Evolutionary conservation across 139 green algal species (phyloP).

Genomic region (Astrephomene gubernaculifera): DNA sequence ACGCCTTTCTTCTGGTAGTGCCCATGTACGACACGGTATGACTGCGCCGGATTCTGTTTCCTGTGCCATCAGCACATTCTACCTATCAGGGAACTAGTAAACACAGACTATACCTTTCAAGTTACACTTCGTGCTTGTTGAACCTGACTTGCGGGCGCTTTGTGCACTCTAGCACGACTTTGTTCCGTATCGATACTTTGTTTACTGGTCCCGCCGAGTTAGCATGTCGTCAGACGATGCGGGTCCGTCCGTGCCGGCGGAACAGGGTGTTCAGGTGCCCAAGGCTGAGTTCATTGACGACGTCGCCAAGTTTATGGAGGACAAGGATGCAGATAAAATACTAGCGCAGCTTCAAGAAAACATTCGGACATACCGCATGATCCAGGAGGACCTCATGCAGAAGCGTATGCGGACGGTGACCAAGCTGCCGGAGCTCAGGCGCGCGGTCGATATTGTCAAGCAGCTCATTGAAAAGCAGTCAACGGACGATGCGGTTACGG

Average conservation of each 20-base stretch:
- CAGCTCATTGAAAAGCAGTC: constrained; percentile 48
- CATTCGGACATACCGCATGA: constrained; percentile 52
- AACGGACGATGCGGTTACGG: constrained; percentile 15
- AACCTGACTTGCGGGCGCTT: too few species aligned
- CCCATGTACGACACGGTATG: too few species aligned
- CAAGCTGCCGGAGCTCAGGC: constrained; percentile 72
- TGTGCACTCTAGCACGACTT: too few species aligned
- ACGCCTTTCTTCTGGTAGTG: too few species aligned
- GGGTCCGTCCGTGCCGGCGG: background rate
- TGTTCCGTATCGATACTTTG: background rate
- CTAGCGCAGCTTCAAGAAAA: constrained; percentile 61
- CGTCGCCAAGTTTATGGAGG: constrained; percentile 58
- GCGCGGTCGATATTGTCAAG: constrained; percentile 70
- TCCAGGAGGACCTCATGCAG: constrained; percentile 66
- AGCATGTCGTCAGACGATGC: background rate
- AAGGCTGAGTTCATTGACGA: constrained; percentile 73
- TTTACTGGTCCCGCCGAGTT: background rate
- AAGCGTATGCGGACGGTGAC: constrained; percentile 53
- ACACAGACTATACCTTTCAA: too few species aligned
- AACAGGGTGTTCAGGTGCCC: constrained; percentile 17
- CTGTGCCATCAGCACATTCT: too few species aligned
- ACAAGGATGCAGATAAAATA: constrained; percentile 52
- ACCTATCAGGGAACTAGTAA: too few species aligned
- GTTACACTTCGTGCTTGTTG: too few species aligned
- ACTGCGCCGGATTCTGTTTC: too few species aligned